These are phyloP conservation scores for Rhytidhysteron rufulum DNA, from an alignment of 2,329 filamentous ascomycete genomes.

Conservation along the genomic window DNA sequence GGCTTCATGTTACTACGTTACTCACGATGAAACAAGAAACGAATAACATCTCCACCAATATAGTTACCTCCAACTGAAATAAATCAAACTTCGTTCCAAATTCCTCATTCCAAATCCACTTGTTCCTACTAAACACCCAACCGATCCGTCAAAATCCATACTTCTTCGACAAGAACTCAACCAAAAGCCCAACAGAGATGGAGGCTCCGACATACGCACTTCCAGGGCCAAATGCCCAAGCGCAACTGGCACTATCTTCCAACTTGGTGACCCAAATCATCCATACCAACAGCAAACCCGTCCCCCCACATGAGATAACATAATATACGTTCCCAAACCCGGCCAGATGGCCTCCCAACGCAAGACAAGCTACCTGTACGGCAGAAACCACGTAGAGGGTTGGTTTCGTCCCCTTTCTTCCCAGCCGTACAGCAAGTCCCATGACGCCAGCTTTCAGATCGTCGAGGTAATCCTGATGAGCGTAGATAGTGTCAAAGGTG, in stretches of 20 bases:
- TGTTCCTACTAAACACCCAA: too few species aligned
- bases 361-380: neutral
- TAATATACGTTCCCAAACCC: neutral
- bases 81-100: too few species aligned
- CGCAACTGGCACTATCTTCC: neutral
- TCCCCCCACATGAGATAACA: neutral
- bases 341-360: neutral
- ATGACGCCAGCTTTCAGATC: conserved; percentile 35
- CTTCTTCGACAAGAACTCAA: too few species aligned
- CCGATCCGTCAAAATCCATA: too few species aligned
- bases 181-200: too few species aligned
- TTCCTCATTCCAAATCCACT: too few species aligned
- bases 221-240: neutral
- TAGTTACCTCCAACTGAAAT: too few species aligned
- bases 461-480: conserved; percentile 34
- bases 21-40: too few species aligned
- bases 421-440: conserved; percentile 8
- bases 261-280: neutral
- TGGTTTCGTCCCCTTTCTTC: neutral
- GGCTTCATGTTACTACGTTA: too few species aligned
- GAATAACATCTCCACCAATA: too few species aligned
- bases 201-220: too few species aligned
- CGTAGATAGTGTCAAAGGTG: conserved; percentile 37
- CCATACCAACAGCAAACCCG: neutral
- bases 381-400: neutral